phyloP scores from a whole-genome alignment of 345 rosid genomes.

The Camelina sativa region DNA sequence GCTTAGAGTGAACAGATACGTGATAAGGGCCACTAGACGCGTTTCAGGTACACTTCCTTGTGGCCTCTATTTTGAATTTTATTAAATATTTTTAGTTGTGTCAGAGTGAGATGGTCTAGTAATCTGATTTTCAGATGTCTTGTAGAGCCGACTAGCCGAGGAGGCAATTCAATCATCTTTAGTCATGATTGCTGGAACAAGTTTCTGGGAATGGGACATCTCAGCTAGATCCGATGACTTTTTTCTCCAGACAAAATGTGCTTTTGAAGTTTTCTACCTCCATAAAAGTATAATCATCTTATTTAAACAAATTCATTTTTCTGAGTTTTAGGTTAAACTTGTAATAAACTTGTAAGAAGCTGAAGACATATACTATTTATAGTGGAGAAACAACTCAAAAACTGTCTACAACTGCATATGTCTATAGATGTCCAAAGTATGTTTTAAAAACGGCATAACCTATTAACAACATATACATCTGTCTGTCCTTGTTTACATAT shows the following conservation, averaged over 20 bases:
- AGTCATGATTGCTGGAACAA: conserved; percentile 23
- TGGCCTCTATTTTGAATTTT: neutral
- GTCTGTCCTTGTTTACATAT: conserved; percentile 26
- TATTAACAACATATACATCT: conserved; percentile 30
- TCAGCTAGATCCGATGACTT: neutral
- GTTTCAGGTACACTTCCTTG: too few species aligned
- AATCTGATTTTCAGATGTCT: neutral
- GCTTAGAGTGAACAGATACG: conserved; percentile 5
- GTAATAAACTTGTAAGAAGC: conserved; percentile 16
- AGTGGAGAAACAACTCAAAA: conserved; percentile 14
- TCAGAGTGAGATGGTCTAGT: neutral
- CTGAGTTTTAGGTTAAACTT: neutral
- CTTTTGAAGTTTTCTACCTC: conserved; percentile 5
- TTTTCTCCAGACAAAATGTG: neutral
- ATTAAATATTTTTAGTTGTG: neutral
- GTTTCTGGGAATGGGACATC: neutral
- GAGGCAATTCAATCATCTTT: conserved; percentile 1
- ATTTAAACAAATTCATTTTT: neutral
- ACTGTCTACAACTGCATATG: neutral
- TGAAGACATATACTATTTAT: conserved; percentile 23
- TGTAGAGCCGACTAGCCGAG: neutral
- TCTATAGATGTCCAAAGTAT: conserved; percentile 22
- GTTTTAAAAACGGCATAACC: conserved; percentile 4
- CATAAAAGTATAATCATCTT: neutral
- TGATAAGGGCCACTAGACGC: neutral